These are phyloP conservation scores for Colletotrichum echinochloae DNA, from an alignment of 2,329 filamentous ascomycete species.

Conservation along the genomic window DNA sequence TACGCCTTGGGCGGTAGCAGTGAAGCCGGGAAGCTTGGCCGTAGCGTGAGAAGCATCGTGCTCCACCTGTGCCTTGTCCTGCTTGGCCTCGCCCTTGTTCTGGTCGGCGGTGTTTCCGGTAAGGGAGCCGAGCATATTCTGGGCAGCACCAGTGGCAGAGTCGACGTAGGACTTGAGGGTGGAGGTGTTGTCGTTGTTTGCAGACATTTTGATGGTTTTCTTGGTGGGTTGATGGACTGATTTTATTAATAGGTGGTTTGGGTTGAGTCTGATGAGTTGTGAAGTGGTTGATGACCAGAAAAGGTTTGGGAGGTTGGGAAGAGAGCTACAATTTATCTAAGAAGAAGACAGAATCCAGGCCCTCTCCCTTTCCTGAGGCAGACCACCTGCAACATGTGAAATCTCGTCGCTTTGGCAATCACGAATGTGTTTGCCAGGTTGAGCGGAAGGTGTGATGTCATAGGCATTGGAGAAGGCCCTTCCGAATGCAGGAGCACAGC, in stretches of 20 bases:
- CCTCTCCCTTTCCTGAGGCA: constrained; percentile 4
- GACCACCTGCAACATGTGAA: constrained; percentile 30
- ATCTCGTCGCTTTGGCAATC: constrained; percentile 30
- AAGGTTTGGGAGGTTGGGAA: neutral
- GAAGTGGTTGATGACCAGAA: neutral
- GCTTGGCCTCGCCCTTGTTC: constrained; percentile 71
- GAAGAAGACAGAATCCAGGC: neutral
- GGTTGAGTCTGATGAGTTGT: constrained; percentile 1
- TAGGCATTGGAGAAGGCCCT: constrained; percentile 24
- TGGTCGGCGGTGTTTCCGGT: constrained; percentile 80
- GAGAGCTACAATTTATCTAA: constrained; percentile 30
- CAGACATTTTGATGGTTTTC: constrained; percentile 36
- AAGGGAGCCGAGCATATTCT: constrained; percentile 77
- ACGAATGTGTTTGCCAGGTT: constrained; percentile 20
- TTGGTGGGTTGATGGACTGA: neutral
- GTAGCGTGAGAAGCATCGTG: constrained; percentile 81
- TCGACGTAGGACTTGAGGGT: constrained; percentile 84
- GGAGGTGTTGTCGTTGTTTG: constrained; percentile 62
- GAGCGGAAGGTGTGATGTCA: constrained; percentile 36
- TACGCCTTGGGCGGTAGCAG: constrained; percentile 76
- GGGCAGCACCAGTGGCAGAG: constrained; percentile 77
- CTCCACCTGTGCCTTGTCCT: constrained; percentile 74
- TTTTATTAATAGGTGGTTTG: constrained; percentile 3
- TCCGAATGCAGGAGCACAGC: constrained; percentile 12
- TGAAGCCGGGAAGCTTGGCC: constrained; percentile 78